A percentile compares a stretch with the other conserved stretches of the same genome.
These are phyloP conservation scores for Solanum rostratum DNA, from an alignment of 257 asterid species.

Conservation along the genomic window DNA sequence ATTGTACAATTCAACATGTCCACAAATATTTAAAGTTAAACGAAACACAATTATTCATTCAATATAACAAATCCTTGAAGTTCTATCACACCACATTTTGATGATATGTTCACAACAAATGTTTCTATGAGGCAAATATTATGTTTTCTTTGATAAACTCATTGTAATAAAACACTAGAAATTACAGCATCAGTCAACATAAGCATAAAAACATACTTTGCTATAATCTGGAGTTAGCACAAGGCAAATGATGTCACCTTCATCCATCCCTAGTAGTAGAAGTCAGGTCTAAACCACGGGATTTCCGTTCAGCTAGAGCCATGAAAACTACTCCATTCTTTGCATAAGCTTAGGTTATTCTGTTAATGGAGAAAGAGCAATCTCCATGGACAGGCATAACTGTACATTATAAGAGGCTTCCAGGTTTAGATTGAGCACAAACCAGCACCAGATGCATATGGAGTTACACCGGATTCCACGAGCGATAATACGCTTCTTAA, in stretches of 20 bases:
- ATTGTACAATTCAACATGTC: not conserved
- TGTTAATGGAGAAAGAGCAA: not conserved
- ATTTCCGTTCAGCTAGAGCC: not conserved
- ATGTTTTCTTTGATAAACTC: not conserved
- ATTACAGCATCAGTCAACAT: not conserved
- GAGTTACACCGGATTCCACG: not conserved
- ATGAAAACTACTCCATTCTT: not conserved
- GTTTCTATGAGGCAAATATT: not conserved
- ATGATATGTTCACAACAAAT: not conserved
- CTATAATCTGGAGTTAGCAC: not conserved
- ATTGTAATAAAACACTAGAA: not conserved
- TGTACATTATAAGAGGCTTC: constrained; percentile 12
- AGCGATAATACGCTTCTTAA: not conserved
- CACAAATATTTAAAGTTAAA: not conserved
- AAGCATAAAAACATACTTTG: not conserved
- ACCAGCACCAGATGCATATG: not conserved
- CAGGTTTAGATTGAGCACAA: not conserved
- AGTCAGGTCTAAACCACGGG: not conserved
- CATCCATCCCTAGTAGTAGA: not conserved
- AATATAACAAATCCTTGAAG: not conserved
- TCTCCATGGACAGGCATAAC: constrained; percentile 8
- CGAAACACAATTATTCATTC: not conserved
- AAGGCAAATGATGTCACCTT: not conserved
- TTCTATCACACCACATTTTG: not conserved
- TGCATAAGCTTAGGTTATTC: not conserved